Evolutionary conservation across 2,329 filamentous ascomycete species (phyloP), one percentile per base, ranked within the genome.

Genomic region (Fusarium pseudocircinatum): DNA sequence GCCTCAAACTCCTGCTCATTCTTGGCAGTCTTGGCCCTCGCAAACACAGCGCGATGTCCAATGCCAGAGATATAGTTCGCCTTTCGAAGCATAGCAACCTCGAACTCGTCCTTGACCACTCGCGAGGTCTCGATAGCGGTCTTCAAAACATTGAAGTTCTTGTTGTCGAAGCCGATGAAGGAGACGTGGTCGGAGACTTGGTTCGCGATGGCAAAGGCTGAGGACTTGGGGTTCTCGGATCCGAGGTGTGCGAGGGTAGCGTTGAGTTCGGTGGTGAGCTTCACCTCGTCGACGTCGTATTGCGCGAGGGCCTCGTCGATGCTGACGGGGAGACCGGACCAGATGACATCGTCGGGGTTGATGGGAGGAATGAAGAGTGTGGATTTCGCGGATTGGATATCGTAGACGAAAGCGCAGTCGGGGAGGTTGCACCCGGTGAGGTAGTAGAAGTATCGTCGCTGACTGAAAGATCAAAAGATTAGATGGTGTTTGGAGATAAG

Each of bases 401-500:
- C 92, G 85, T 98, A 97, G 63, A 92, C 88, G 68, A 94, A 89
- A 80, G 92, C 91, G 78, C 92, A 92, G 82, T 98, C 95, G 67
- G 95, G 89, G 36, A 97, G 87, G 70, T 91, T 88, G 79, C 86
- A 97, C 76, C 96, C 96, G 30, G 94, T 96, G 49, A 98, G 87
- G 83, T 99, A 99, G 89, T 93, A 98, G 85, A 99, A 99, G 82
- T 91, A 94, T 62, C 96, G 92, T 72, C 95, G 93, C 84, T 98
- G 95, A 74, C 94, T 95, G 75, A 10, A 32, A 37, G 16, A 2
- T 39, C 60, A 46, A 15, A 14, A 34, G 20, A 52, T 72, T 18
- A 73, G 70, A 24, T 2, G 22, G 14, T 46, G 44, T n/a, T 22
- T 15, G 34, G 6, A 54, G 42, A 52, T 37, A 49, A 54, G 40